Evolutionary conservation across 345 rosid species (phyloP), one percentile per base, ranked within the genome.

Genomic region (Chamaenerion angustifolium): DNA sequence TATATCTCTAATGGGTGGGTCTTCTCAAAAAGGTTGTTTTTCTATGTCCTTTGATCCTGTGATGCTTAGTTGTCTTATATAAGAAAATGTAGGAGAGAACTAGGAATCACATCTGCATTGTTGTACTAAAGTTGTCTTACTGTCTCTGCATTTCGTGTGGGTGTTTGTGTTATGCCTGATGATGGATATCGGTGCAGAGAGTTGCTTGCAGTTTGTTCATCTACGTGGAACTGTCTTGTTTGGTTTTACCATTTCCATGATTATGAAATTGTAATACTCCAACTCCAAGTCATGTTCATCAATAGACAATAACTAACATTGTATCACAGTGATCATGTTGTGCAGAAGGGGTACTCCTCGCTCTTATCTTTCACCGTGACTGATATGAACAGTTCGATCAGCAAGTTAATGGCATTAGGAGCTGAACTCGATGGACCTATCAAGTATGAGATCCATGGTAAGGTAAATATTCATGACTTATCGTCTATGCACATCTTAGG

Each of bases 361-460:
- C 40, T 82, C 51, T 59, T 92, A 42, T 87, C 98, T 0, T 84
- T 92, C 65, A 80, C 90, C 9, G 96, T 92, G 54, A 40, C 78
- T 2, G 96, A 92, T 64, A 82, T 92, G 41, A 92, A 78, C 59
- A 71, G 65, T 42, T 48, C 80, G 12, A 73, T 82, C 50, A 71
- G 93, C 16, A 87, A 92, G 68, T 64, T 83, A 43, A 82, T 87
- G 89, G 80, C 80, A 41, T 64, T 87, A 56, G 96, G 95, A 55
- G 98, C 81, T 4, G 95, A 87, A 40, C 75, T 92, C 15, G 96
- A 92, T 56, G 96, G 93, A 35, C 70, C 88, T 50, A 82, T 92
- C 78, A 92, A 87, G 59, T 69, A 87, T 52, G 93, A 92, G 68
- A 74, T 87, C 66, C 89, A 87, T 37, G 96, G 98, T 62, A 92